phyloP scores from a whole-genome alignment of 805 yeast genomes.

The Kodamaea leandrae region DNA sequence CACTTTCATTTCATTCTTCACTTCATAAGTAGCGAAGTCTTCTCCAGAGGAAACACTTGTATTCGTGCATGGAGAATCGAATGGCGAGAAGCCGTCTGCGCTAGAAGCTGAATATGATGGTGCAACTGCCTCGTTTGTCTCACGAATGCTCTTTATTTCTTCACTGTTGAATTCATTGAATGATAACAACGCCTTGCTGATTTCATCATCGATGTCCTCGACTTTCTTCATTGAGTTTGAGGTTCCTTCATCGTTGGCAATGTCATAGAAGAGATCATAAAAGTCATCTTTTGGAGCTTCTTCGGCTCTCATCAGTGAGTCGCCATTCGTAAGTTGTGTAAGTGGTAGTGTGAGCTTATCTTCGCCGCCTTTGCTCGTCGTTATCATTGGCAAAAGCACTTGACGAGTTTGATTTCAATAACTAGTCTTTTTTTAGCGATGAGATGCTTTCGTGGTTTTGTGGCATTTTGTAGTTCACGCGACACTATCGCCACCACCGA shows the following conservation, averaged over 20 bases:
- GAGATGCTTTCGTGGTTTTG: conserved; percentile 1
- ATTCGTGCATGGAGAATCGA: conserved; percentile 15
- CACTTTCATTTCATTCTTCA: not conserved
- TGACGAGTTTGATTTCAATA: not conserved
- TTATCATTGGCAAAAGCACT: not conserved
- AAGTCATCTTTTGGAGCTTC: not conserved
- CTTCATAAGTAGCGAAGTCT: conserved; percentile 3
- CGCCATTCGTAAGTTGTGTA: not conserved
- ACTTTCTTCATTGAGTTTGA: not conserved
- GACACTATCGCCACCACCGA: not conserved
- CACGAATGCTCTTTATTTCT: no score
- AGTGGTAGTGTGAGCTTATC: not conserved
- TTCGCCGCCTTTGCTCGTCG: not conserved
- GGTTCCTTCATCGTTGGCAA: conserved; percentile 3
- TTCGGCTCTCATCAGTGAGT: no score
- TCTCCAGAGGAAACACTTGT: conserved; percentile 13
- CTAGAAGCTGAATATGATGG: conserved; percentile 6
- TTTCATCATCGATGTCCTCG: conserved; percentile 15
- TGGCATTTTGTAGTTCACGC: not conserved
- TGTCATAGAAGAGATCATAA: conserved; percentile 10
- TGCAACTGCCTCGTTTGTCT: not conserved
- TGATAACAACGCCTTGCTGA: conserved; percentile 15
- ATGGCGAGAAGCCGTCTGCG: conserved; percentile 15
- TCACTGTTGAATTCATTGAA: conserved; percentile 14
- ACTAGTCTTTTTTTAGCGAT: conserved; percentile 3